Conservation (phyloP, 257 asterid genomes). For the Forsythia suspensa region DNA sequence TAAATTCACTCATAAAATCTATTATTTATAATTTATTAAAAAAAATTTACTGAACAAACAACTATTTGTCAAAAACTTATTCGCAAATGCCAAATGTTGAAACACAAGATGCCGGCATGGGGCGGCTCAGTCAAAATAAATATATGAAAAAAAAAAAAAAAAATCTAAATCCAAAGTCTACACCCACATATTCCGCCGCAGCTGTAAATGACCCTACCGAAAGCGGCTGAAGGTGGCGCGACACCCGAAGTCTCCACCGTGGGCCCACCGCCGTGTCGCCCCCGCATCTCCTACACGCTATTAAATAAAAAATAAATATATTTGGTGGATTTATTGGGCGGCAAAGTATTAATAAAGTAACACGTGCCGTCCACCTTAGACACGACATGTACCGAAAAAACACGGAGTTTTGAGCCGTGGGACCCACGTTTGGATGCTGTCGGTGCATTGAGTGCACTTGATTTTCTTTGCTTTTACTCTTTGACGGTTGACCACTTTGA, state of each 20-base stretch:
- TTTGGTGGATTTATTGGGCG: constrained; percentile 27
- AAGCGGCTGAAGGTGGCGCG: constrained; percentile 37
- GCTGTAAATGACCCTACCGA: constrained; percentile 32
- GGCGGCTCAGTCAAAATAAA: no score
- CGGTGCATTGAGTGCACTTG: constrained; percentile 1
- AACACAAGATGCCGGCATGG: no score
- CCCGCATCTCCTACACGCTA: constrained; percentile 40
- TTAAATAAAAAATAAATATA: not conserved
- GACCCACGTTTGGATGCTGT: constrained; percentile 21
- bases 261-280: constrained; percentile 36
- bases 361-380: constrained; percentile 65
- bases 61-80: no score
- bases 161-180: constrained; percentile 26
- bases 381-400: constrained; percentile 69
- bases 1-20: no score
- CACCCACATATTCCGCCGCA: constrained; percentile 58
- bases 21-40: no score
- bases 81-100: no score
- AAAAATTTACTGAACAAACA: no score
- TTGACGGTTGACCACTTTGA: not conserved
- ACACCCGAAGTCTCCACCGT: constrained; percentile 23
- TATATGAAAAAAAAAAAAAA: not conserved
- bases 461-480: not conserved
- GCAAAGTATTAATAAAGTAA: constrained; percentile 32
- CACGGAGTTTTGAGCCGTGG: constrained; percentile 49